Conservation (phyloP, 1,284 basidiomycete species). For the Chalciporus sp. region DNA sequence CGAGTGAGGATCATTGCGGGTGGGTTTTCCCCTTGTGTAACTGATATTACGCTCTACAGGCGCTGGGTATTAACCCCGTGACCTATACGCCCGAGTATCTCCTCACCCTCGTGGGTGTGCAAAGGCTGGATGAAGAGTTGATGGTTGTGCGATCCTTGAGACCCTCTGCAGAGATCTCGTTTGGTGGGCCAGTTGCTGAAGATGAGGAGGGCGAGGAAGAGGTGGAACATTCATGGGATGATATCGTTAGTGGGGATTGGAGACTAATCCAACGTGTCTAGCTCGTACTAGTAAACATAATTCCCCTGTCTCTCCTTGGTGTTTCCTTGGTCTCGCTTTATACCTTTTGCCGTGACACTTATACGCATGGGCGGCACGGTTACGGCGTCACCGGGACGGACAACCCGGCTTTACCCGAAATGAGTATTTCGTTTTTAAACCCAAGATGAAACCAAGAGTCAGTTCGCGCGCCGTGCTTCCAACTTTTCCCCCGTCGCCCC, state of each 20-base stretch:
- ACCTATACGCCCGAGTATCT: slow-evolving; percentile 31
- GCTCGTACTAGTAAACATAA: background rate
- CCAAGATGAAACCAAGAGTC: too few relatives aligned
- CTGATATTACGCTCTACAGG: slow-evolving; percentile 9
- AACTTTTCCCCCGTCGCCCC: background rate
- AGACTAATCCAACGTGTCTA: slow-evolving; percentile 7
- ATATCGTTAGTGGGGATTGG: slow-evolving; percentile 24
- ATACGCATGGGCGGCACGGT: background rate
- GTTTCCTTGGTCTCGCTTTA: background rate
- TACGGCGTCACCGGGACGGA: background rate
- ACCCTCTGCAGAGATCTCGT: slow-evolving; percentile 17
- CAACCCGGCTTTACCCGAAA: slow-evolving; percentile 24
- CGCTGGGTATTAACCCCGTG: slow-evolving; percentile 26
- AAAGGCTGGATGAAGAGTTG: slow-evolving; percentile 1
- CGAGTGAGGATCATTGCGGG: slow-evolving; percentile 9
- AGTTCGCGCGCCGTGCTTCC: background rate
- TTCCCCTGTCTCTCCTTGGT: too few relatives aligned
- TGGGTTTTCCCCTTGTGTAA: background rate
- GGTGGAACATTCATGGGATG: slow-evolving; percentile 22
- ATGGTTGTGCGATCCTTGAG: slow-evolving; percentile 20
- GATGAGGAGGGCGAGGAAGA: background rate
- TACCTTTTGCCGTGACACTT: background rate
- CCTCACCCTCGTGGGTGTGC: slow-evolving; percentile 18
- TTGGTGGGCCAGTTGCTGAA: slow-evolving; percentile 17
- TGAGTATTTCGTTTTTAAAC: slow-evolving; percentile 18